These are phyloP conservation scores for Camellia sinensis DNA, from an alignment of 148 eudicot species.

Conservation along the genomic window DNA sequence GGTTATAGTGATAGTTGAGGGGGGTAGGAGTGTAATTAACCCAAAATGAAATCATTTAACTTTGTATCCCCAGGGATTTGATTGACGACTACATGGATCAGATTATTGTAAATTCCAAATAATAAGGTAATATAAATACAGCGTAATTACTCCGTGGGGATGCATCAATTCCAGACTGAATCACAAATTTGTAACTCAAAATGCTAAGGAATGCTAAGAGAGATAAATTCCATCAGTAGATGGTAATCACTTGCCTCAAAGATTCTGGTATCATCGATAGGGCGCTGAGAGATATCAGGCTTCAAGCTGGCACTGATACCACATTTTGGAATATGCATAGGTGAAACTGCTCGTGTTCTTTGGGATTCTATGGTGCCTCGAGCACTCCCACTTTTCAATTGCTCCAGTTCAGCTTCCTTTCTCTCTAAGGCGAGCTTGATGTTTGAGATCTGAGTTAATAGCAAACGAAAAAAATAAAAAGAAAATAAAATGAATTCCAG, in stretches of 20 bases:
- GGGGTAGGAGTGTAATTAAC: no score
- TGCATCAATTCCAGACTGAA: neutral
- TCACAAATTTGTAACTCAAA: neutral
- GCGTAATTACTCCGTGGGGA: neutral
- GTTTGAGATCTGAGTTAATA: constrained; percentile 57
- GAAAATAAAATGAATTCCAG: neutral
- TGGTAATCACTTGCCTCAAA: constrained; percentile 44
- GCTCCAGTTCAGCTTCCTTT: constrained; percentile 81
- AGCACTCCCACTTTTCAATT: constrained; percentile 41
- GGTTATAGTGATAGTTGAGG: no score
- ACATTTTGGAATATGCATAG: constrained; percentile 45
- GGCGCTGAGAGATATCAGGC: constrained; percentile 43
- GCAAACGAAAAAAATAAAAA: neutral
- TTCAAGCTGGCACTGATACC: constrained; percentile 32
- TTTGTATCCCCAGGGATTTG: neutral
- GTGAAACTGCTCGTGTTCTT: constrained; percentile 58
- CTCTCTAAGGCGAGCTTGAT: constrained; percentile 66
- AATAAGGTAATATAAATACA: neutral
- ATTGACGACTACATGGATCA: neutral
- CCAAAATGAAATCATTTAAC: neutral
- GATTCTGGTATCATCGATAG: constrained; percentile 41
- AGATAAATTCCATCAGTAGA: neutral
- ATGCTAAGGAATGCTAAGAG: neutral
- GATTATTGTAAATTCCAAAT: neutral
- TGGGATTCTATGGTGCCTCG: constrained; percentile 40